A percentile compares a stretch with the other conserved stretches of the same genome.
Conservation (phyloP, 2,329 filamentous ascomycete genomes). For the Sporothrix luriei region DNA sequence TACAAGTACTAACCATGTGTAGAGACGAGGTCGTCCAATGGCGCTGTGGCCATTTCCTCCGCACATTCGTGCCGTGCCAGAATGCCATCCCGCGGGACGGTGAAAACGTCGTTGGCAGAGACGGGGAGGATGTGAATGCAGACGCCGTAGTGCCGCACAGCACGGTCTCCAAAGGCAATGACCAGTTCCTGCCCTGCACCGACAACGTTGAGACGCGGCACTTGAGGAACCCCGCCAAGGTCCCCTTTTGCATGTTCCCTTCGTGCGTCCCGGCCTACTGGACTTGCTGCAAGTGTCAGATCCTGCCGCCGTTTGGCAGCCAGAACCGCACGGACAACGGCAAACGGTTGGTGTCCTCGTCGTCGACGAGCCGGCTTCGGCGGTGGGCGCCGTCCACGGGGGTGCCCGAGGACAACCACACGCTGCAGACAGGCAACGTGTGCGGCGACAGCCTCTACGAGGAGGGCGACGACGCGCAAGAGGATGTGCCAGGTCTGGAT, state of each 20-base stretch:
- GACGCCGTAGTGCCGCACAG: neutral
- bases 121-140: neutral
- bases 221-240: neutral
- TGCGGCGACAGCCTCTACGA: neutral
- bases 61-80: neutral
- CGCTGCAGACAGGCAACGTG: neutral
- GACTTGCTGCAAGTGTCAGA: conserved; percentile 12
- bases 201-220: neutral
- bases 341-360: neutral
- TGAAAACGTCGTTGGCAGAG: neutral
- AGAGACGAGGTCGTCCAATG: neutral
- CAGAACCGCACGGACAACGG: neutral
- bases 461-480: neutral
- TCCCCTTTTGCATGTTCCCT: neutral
- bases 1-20: neutral
- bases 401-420: too few species aligned
- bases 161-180: neutral
- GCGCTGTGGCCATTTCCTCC: neutral
- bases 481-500: neutral
- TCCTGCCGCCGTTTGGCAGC: neutral
- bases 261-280: neutral
- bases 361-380: neutral
- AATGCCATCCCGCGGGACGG: neutral
- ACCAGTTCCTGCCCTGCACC: neutral
- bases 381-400: neutral